A percentile compares a stretch with the other conserved stretches of the same genome.
These are phyloP conservation scores for Acanthamoeba healyi DNA, from an alignment of 208 protist species.

Conservation along the genomic window DNA sequence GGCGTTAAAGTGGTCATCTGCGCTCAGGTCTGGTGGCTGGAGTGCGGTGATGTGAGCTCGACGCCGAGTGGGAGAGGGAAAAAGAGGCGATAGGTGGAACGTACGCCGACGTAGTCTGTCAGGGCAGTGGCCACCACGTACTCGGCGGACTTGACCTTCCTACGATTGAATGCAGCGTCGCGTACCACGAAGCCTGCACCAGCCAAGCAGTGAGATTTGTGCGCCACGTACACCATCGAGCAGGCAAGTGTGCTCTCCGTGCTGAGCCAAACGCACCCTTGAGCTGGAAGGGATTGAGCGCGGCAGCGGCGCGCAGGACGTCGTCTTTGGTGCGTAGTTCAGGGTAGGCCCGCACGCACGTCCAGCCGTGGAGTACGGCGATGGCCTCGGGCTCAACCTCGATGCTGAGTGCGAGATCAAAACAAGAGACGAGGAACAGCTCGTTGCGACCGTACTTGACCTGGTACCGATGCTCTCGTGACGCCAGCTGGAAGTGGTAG, in stretches of 20 bases:
- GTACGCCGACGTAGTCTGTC: slow-evolving; percentile 1
- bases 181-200: background rate
- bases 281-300: background rate
- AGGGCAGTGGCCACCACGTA: background rate
- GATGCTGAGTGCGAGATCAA: background rate
- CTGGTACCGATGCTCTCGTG: slow-evolving; percentile 17
- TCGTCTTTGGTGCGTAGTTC: background rate
- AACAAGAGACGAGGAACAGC: slow-evolving; percentile 14
- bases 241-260: background rate
- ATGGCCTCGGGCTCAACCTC: background rate
- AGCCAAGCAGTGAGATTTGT: too few species aligned
- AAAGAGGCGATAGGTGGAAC: background rate
- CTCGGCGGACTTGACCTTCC: slow-evolving; percentile 39
- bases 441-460: background rate
- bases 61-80: background rate
- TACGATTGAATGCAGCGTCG: background rate
- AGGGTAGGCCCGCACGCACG: background rate
- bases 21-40: background rate
- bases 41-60: too few species aligned
- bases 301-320: background rate
- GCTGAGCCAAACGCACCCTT: background rate
- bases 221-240: too few species aligned
- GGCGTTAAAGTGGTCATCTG: background rate
- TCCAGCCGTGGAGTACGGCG: slow-evolving; percentile 19
- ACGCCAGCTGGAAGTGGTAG: slow-evolving; percentile 39